Percentiles rank a stretch among this genome's conserved stretches.
These are phyloP conservation scores for Crithidia bombi DNA, from an alignment of 208 protist species.

Conservation along the genomic window DNA sequence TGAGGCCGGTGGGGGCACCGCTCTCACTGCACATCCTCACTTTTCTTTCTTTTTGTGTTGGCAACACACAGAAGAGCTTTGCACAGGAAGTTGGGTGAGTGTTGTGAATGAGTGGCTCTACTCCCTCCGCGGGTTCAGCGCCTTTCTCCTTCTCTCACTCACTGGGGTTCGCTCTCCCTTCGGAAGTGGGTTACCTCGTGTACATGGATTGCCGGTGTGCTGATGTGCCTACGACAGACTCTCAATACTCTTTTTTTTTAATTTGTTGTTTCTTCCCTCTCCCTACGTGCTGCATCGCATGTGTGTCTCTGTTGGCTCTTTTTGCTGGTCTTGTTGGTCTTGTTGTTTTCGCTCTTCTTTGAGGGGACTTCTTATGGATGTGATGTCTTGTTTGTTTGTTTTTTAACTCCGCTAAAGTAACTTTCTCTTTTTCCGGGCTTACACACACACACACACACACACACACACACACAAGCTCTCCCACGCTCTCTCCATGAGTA, in stretches of 20 bases:
- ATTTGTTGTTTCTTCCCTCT: neutral
- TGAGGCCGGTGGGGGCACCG: too few species aligned
- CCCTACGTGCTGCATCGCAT: neutral
- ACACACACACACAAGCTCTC: neutral
- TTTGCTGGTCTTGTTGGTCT: neutral
- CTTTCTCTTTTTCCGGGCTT: neutral
- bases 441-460: neutral
- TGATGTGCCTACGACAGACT: too few species aligned
- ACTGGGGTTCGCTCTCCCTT: conserved; percentile 2
- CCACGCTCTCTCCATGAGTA: too few species aligned
- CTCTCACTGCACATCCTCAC: too few species aligned
- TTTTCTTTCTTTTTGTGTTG: neutral
- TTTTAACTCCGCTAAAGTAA: neutral
- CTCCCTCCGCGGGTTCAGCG: too few species aligned
- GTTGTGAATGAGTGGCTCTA: too few species aligned
- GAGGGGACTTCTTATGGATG: neutral
- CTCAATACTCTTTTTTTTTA: conserved; percentile 18
- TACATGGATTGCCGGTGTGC: conserved; percentile 1
- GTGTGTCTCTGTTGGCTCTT: neutral
- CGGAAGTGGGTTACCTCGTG: neutral
- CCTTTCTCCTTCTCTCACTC: too few species aligned
- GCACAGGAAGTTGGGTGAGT: too few species aligned
- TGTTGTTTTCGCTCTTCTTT: neutral
- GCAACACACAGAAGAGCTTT: too few species aligned
- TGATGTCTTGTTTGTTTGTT: neutral